Evolutionary conservation across 371 early-diverging fungal species (phyloP).

Genomic region (Syncephalastrum monosporum): DNA sequence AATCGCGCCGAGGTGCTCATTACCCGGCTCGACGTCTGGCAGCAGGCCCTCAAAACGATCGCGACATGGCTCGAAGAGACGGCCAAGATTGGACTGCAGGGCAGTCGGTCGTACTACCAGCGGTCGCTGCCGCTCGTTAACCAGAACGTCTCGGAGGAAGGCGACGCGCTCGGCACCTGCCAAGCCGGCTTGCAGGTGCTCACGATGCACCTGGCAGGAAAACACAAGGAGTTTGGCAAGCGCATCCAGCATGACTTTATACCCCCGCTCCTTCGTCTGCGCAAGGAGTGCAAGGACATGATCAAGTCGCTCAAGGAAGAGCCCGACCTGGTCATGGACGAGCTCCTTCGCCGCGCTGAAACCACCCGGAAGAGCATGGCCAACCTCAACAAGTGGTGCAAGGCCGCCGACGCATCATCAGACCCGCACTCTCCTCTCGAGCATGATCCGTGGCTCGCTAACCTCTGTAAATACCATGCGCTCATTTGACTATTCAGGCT

Average conservation of each 20-base stretch:
- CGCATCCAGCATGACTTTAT: constrained; percentile 22
- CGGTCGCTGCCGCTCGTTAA: constrained; percentile 22
- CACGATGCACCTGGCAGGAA: constrained; percentile 25
- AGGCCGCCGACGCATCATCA: constrained; percentile 20
- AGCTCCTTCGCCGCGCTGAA: constrained; percentile 35
- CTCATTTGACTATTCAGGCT: constrained; percentile 3
- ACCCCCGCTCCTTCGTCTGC: constrained; percentile 19
- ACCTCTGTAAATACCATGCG: constrained; percentile 29
- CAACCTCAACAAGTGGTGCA: constrained; percentile 28
- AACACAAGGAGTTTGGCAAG: constrained; percentile 33
- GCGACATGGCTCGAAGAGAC: constrained; percentile 33
- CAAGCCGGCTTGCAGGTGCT: constrained; percentile 28
- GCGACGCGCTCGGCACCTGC: constrained; percentile 19
- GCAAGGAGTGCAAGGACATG: constrained; percentile 34
- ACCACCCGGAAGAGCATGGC: constrained; percentile 37
- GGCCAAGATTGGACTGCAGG: constrained; percentile 24
- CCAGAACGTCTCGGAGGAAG: constrained; percentile 6
- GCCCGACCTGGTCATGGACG: constrained; percentile 28
- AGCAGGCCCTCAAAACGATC: constrained; percentile 24
- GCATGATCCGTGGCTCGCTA: constrained; percentile 45
- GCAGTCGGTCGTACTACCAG: constrained; percentile 29
- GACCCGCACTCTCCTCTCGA: constrained; percentile 11
- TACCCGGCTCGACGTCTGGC: constrained; percentile 30
- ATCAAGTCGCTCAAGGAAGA: constrained; percentile 31
- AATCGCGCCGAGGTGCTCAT: constrained; percentile 40